Percentiles rank a stretch among this genome's conserved stretches.
Conservation (phyloP, 176 grass and related monocot genomes). For the Ananas comosus region DNA sequence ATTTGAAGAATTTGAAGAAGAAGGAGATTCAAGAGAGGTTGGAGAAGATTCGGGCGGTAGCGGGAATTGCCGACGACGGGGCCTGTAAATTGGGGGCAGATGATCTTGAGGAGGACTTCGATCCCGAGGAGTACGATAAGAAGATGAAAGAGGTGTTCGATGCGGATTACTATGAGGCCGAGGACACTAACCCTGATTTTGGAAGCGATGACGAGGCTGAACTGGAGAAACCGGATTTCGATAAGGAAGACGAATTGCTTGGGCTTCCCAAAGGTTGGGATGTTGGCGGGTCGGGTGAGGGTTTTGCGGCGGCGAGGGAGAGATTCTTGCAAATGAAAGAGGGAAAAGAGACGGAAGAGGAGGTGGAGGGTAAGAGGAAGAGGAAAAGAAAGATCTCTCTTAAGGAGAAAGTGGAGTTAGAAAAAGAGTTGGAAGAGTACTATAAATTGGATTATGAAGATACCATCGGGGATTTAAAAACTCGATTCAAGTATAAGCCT, state of each 20-base stretch:
- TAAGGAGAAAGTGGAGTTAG: conserved; percentile 79
- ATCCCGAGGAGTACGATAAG: conserved; percentile 76
- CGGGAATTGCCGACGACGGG: conserved; percentile 40
- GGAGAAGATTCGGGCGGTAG: conserved; percentile 53
- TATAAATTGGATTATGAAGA: conserved; percentile 92
- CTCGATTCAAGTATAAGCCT: conserved; percentile 74
- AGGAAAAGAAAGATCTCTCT: conserved; percentile 51
- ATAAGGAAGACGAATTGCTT: conserved; percentile 84
- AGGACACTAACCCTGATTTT: conserved; percentile 67
- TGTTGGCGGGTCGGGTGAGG: conserved; percentile 24
- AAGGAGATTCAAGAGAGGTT: conserved; percentile 93
- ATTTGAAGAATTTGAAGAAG: conserved; percentile 94
- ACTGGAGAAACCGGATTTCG: conserved; percentile 72
- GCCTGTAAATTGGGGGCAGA: conserved; percentile 50
- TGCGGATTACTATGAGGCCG: conserved; percentile 53
- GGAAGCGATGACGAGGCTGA: conserved; percentile 44
- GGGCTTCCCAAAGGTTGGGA: conserved; percentile 50
- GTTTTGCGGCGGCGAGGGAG: conserved; percentile 26
- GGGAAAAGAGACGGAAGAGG: conserved; percentile 20
- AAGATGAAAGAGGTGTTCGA: conserved; percentile 79
- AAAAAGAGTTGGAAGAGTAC: conserved; percentile 92
- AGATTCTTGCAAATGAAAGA: conserved; percentile 30
- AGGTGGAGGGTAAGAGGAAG: conserved; percentile 22
- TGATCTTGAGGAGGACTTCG: conserved; percentile 88
- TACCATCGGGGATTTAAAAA: conserved; percentile 88